phyloP scores from a whole-genome alignment of 495 filamentous ascomycete species.

The Penicillium manginii region DNA sequence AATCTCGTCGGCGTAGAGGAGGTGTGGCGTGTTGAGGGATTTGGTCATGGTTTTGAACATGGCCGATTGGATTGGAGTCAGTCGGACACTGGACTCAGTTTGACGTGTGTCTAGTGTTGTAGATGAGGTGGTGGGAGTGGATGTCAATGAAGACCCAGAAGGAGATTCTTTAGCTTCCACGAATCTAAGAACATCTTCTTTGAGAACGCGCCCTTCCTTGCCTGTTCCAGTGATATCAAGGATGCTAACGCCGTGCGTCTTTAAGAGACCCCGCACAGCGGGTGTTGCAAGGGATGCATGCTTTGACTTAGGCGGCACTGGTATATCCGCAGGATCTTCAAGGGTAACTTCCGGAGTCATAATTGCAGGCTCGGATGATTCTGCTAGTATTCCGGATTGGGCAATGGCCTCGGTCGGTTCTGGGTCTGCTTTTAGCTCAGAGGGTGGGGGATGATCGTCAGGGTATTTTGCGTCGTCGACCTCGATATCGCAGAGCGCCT shows the following conservation, averaged over 20 bases:
- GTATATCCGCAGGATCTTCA: not conserved
- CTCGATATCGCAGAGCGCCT: constrained; percentile 59
- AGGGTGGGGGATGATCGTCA: constrained; percentile 53
- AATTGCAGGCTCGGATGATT: constrained; percentile 18
- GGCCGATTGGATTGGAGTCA: constrained; percentile 80
- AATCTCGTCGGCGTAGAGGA: constrained; percentile 87
- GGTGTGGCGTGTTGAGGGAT: constrained; percentile 88
- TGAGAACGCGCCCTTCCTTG: constrained; percentile 87
- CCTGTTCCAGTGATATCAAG: constrained; percentile 79
- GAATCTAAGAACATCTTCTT: constrained; percentile 90
- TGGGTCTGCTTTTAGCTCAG: constrained; percentile 31
- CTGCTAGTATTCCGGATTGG: constrained; percentile 22
- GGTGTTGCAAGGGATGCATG: constrained; percentile 82
- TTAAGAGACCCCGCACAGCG: constrained; percentile 86
- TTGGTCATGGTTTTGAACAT: constrained; percentile 99
- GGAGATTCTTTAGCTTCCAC: constrained; percentile 39
- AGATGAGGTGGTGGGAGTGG: constrained; percentile 13
- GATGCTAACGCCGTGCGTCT: constrained; percentile 76
- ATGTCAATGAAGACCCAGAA: not conserved
- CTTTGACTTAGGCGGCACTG: constrained; percentile 42
- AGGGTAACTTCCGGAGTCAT: not conserved
- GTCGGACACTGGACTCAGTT: constrained; percentile 63
- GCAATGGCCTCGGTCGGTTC: constrained; percentile 28
- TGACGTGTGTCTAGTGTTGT: constrained; percentile 46
- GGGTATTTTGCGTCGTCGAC: constrained; percentile 62